Percentiles rank a stretch among this genome's conserved stretches.
Conservation (phyloP, 176 grass and related monocot species). For the Zea luxurians region DNA sequence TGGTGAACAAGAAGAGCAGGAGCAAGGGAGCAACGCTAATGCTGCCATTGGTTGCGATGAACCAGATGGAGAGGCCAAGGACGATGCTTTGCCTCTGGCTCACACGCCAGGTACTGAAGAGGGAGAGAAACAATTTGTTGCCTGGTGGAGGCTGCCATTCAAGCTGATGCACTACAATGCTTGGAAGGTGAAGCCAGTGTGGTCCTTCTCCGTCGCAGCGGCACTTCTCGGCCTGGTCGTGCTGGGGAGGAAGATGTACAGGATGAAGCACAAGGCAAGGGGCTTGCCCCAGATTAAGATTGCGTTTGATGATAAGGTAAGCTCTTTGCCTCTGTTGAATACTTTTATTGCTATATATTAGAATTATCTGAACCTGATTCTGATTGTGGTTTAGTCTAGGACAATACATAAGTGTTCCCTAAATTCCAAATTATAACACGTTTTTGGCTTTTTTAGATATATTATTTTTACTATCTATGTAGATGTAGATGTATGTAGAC, state of each 20-base stretch:
- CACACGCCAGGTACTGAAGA: background rate
- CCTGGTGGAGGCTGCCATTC: slow-evolving; percentile 62
- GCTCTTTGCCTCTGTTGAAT: background rate
- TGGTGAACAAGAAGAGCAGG: background rate
- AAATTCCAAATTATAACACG: no score
- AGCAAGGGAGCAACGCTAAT: background rate
- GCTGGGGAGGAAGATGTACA: slow-evolving; percentile 64
- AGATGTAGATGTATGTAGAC: no score
- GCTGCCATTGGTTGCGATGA: background rate
- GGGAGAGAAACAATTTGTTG: slow-evolving; percentile 27
- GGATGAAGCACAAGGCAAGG: slow-evolving; percentile 47
- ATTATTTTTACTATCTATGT: no score
- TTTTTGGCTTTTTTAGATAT: no score
- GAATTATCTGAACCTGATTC: slow-evolving; percentile 18
- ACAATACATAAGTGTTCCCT: background rate
- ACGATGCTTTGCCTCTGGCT: slow-evolving; percentile 15
- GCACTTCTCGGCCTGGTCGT: slow-evolving; percentile 51
- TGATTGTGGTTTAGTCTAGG: background rate
- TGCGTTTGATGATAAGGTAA: slow-evolving; percentile 64
- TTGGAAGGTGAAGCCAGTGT: slow-evolving; percentile 65
- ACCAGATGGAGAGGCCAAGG: slow-evolving; percentile 3
- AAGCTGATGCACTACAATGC: slow-evolving; percentile 51
- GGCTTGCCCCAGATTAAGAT: slow-evolving; percentile 58
- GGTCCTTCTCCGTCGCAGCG: slow-evolving; percentile 56
- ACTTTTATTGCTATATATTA: background rate